A percentile compares a stretch with the other conserved stretches of the same genome.
phyloP scores from a whole-genome alignment of 2,329 filamentous ascomycete genomes.

The Davidsoniella neocaledoniae region DNA sequence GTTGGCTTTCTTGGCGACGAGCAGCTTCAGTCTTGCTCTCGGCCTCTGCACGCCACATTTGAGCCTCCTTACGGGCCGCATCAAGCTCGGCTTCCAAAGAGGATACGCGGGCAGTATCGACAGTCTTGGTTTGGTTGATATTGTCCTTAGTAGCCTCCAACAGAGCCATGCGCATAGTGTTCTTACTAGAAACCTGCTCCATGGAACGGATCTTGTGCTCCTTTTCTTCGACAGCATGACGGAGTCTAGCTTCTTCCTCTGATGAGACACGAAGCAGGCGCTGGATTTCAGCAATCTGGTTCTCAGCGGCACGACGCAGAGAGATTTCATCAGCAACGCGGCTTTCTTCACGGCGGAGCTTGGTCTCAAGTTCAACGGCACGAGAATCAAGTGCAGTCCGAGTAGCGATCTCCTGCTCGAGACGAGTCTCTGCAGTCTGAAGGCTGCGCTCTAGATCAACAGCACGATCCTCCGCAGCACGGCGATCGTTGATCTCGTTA shows the following conservation, averaged over 20 bases:
- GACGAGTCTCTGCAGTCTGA: conserved; percentile 38
- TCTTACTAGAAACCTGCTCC: conserved; percentile 39
- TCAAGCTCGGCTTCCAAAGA: conserved; percentile 37
- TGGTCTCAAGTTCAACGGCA: conserved; percentile 52
- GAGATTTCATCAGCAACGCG: conserved; percentile 47
- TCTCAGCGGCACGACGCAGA: conserved; percentile 49
- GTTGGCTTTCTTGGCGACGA: conserved; percentile 31
- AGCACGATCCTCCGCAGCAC: conserved; percentile 34
- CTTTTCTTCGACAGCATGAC: conserved; percentile 50
- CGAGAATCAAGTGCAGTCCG: conserved; percentile 42
- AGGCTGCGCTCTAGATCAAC: conserved; percentile 38
- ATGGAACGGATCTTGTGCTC: conserved; percentile 46
- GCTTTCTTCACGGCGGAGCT: conserved; percentile 45
- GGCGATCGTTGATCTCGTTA: conserved; percentile 30
- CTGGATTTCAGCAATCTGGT: conserved; percentile 56
- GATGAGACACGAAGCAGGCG: conserved; percentile 49
- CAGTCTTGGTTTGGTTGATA: conserved; percentile 34
- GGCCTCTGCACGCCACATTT: conserved; percentile 45
- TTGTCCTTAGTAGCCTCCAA: conserved; percentile 51
- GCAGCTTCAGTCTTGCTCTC: conserved; percentile 38
- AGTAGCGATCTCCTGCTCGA: conserved; percentile 45
- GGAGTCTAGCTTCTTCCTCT: conserved; percentile 55
- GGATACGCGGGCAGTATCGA: conserved; percentile 37
- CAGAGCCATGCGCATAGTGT: conserved; percentile 43
- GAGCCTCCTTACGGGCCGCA: conserved; percentile 37